Conservation (phyloP, 768 basidiomycete genomes). For the Leccinum subgranulosum region DNA sequence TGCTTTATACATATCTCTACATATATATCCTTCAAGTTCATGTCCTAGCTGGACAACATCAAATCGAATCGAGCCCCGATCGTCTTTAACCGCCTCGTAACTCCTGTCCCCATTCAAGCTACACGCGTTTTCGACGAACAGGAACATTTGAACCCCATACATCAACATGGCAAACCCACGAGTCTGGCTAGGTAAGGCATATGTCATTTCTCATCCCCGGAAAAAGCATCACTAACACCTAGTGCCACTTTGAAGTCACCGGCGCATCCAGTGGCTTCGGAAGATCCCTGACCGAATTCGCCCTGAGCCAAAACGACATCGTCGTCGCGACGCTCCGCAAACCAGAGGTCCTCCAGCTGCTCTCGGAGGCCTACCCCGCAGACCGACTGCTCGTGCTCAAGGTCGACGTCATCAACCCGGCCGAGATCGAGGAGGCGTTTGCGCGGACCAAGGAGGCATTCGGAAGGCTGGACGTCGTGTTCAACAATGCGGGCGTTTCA, state of each 20-base stretch:
- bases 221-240: background rate
- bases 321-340: constrained; percentile 43
- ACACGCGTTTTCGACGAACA: background rate
- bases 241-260: constrained; percentile 30
- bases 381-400: constrained; percentile 15
- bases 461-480: constrained; percentile 19
- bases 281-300: constrained; percentile 27
- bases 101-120: background rate
- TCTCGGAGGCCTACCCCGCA: constrained; percentile 1
- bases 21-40: background rate
- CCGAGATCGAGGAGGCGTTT: constrained; percentile 12
- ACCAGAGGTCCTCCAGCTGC: constrained; percentile 24
- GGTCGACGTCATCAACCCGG: constrained; percentile 12
- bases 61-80: background rate
- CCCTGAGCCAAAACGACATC: constrained; percentile 35
- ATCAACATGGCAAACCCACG: constrained; percentile 2
- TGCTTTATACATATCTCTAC: background rate
- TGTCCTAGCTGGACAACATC: background rate
- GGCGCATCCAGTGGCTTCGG: constrained; percentile 41
- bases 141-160: constrained; percentile 1
- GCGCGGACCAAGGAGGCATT: constrained; percentile 6
- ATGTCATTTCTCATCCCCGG: background rate
- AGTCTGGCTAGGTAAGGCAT: constrained; percentile 8
- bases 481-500: constrained; percentile 26
- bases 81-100: no score